Percentiles rank a stretch among this genome's conserved stretches.
Conservation (phyloP, 768 basidiomycete genomes). For the Hirschioporus abietinus region DNA sequence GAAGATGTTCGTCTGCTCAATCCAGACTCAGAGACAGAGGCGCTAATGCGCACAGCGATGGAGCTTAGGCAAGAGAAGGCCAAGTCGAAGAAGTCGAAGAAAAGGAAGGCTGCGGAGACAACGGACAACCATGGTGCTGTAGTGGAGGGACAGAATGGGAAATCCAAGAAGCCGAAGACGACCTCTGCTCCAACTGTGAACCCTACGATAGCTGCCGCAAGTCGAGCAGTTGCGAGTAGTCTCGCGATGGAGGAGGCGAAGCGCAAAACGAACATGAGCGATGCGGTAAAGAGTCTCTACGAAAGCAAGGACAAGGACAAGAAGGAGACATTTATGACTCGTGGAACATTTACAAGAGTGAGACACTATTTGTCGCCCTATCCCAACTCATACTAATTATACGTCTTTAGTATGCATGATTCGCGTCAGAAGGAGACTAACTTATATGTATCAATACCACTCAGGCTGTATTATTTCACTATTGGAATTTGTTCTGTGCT, state of each 20-base stretch:
- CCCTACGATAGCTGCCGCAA: conserved; percentile 49
- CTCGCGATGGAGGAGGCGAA: conserved; percentile 79
- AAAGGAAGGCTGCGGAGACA: conserved; percentile 43
- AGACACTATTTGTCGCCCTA: conserved; percentile 25
- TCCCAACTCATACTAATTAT: background rate
- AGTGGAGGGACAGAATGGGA: conserved; percentile 34
- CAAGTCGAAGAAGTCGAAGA: conserved; percentile 53
- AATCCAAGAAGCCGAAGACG: conserved; percentile 35
- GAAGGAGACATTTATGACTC: conserved; percentile 90
- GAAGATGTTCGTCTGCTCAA: conserved; percentile 63
- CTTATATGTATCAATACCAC: background rate
- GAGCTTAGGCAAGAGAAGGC: conserved; percentile 51
- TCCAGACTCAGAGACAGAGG: conserved; percentile 61
- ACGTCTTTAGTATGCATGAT: background rate
- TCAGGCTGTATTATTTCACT: background rate
- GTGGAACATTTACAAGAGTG: conserved; percentile 88
- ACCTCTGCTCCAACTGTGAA: conserved; percentile 39
- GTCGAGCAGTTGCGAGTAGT: conserved; percentile 62
- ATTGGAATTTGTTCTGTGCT: too few species aligned
- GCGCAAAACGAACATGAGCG: conserved; percentile 79
- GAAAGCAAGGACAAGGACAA: conserved; percentile 46
- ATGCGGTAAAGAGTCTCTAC: conserved; percentile 81
- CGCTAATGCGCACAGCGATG: conserved; percentile 51
- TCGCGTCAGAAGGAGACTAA: background rate
- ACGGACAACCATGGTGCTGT: conserved; percentile 28